Base-by-base conservation (phyloP, 2,329 filamentous ascomycete genomes). In the Xylogone sp. region DNA sequence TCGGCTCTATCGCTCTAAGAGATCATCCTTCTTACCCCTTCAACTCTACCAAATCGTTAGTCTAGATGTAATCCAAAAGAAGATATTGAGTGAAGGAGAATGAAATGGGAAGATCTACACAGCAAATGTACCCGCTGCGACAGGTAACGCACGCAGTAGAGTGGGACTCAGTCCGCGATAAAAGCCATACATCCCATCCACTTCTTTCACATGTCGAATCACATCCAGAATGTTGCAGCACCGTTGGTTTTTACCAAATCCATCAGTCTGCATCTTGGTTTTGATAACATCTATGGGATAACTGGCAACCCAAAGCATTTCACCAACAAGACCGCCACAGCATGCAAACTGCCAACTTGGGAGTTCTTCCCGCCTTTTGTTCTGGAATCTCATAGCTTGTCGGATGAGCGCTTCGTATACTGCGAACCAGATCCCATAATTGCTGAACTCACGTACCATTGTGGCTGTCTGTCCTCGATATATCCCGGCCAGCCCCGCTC, bases 191-290 rank as follows among this genome's bases (percentile, higher is more conserved):
- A 84, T 65, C 1, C 94, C 94, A 71, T 95, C 91, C 4, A 72
- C 76, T 54, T 79, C 79, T 75, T 81, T 96, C 2, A 87, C 94
- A 77, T 96, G 84, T 53, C 77, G 79, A 71, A 97, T 94, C 74
- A 90, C 95, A 71, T 95, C 88, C 48, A 86, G 81, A 92, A 97
- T 97, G 51, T 76, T 86, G 68, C 75, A 81, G 73, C 88, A 99
- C 67, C 78, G 79, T 75, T 86, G 84, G 56, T 80, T 73, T 45
- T 69, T 54, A 3, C 89, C 90, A 66, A 97, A 94, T 0, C 89
- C 92, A 72, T 99, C 94, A 53, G 87, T 96, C 81, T 99, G 94
- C 93, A 97, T 97, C 83, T 96, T 97, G 74, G 90, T 96, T 87
- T 99, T 99, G 73, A 99, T 74, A 21, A 99, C 93, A 72, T 99